Evolutionary conservation across 2,329 filamentous ascomycete genomes (phyloP), one percentile per base, ranked within the genome.

Genomic region (Ceratocystis harringtonii): DNA sequence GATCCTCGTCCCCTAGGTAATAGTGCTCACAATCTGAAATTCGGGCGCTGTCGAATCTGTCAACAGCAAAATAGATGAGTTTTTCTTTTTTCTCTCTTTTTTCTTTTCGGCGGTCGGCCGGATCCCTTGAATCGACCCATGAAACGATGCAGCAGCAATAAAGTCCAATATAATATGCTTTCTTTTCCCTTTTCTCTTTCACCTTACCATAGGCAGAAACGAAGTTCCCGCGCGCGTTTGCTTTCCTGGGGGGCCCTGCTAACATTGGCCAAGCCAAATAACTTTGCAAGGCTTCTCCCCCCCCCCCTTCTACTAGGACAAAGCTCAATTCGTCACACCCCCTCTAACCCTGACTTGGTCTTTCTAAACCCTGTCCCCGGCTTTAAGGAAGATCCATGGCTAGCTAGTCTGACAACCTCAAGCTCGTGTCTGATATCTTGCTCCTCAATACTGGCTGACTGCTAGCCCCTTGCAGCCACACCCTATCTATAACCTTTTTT

Each of bases 201-300:
- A 12, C 45, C 17, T 22, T 50, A n/a, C 45, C n/a, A 50, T 17
- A 17, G 12, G 22, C 15, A 30, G 52, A 57, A 57, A 57, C 52
- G 22, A 57, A 57, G 52, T 57, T 57, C 52, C 52, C 52, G 52
- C 52, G 52, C 52, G 52, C 52, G 52, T 57, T 57, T 57, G 8
- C 22, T 57, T 28, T 12, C 25, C 12, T 57, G 52, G 52, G 45
- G 15, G 22, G 22, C 25, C 52, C 28, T 28, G 52, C 8, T n/a
- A 57, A 32, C 52, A 57, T 57, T 57, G 52, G 52, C 52, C 22
- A 57, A 28, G 52, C 52, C 25, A 12, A 30, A 15, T 10, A 30
- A 5, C 15, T 5, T 6, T 6, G 1, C 25, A 28, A 30, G 52
- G 5, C 22, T 28, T 5, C 5, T n/a, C 4, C 6, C 10, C 6